Conservation (phyloP, 306 rosid genomes). For the Vigna hirtella region DNA sequence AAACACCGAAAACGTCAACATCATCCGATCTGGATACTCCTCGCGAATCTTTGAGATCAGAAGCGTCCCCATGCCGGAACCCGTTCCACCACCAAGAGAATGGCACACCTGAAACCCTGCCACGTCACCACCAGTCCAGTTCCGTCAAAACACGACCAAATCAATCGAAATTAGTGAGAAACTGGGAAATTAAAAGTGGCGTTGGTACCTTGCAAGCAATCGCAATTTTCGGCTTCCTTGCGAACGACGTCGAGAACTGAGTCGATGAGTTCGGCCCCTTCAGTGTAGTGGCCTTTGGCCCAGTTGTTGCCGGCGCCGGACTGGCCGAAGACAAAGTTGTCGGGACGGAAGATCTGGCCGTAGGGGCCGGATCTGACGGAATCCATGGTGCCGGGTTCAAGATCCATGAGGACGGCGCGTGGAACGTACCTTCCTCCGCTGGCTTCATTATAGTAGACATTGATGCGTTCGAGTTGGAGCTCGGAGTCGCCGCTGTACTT, state of each 20-base stretch:
- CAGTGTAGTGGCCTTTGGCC: constrained; percentile 61
- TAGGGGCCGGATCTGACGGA: constrained; percentile 59
- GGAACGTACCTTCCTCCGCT: constrained; percentile 58
- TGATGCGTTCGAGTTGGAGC: constrained; percentile 56
- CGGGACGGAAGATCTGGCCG: constrained; percentile 60
- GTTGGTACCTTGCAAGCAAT: constrained; percentile 48
- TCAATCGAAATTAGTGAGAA: background rate
- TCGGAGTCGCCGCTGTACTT: constrained; percentile 54
- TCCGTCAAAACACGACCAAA: background rate
- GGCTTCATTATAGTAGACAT: constrained; percentile 59
- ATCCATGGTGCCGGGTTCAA: constrained; percentile 62
- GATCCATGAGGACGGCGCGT: constrained; percentile 63
- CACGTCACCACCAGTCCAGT: background rate
- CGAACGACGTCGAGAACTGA: constrained; percentile 59
- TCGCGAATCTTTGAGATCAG: constrained; percentile 61
- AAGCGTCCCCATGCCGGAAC: constrained; percentile 62
- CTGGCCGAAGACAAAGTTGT: constrained; percentile 57
- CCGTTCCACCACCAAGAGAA: constrained; percentile 64
- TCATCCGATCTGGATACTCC: constrained; percentile 63
- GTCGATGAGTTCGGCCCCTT: constrained; percentile 58
- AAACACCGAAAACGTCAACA: constrained; percentile 62
- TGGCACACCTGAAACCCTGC: constrained; percentile 63
- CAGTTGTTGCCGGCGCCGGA: constrained; percentile 62
- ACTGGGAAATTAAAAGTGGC: background rate
- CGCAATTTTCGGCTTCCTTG: constrained; percentile 61